phyloP scores from a whole-genome alignment of 306 rosid genomes.

The Vigna mungo region DNA sequence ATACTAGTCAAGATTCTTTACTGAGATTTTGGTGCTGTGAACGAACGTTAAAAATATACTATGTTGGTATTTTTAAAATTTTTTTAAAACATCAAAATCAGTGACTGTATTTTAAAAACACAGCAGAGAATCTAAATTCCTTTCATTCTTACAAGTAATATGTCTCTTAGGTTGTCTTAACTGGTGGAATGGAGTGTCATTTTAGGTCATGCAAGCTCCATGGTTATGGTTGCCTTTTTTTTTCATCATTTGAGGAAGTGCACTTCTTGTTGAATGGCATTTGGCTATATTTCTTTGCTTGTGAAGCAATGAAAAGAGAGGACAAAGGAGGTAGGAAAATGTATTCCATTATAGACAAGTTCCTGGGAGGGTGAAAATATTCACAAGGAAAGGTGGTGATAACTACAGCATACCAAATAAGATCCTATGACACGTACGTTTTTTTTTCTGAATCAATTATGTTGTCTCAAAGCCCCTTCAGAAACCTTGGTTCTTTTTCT shows the following conservation, averaged over 20 bases:
- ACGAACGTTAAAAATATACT: too few relatives aligned
- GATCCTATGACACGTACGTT: conserved; percentile 45
- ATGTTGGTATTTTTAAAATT: too few relatives aligned
- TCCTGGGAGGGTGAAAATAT: conserved; percentile 46
- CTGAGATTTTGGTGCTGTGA: too few relatives aligned
- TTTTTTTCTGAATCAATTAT: not conserved
- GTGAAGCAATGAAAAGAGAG: conserved; percentile 62
- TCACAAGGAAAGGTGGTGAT: conserved; percentile 59
- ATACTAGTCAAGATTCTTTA: not conserved
- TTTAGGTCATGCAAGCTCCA: conserved; percentile 39
- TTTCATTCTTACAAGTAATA: not conserved
- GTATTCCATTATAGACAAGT: conserved; percentile 29
- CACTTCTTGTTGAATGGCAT: conserved; percentile 42
- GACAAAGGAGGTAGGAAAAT: conserved; percentile 48
- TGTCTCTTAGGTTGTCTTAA: too few relatives aligned
- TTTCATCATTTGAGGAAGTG: conserved; percentile 41
- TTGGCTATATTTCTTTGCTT: conserved; percentile 64
- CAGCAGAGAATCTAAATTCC: not conserved
- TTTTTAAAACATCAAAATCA: too few relatives aligned
- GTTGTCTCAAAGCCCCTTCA: conserved; percentile 2
- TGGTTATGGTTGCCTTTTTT: conserved; percentile 44
- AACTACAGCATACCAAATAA: conserved; percentile 66
- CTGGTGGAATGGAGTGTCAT: not conserved
- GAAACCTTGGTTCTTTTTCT: conserved; percentile 28
- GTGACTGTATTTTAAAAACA: too few relatives aligned